A percentile compares a stretch with the other conserved stretches of the same genome.
These are phyloP conservation scores for Podaxis sp. DNA, from an alignment of 768 basidiomycete species.

Conservation along the genomic window DNA sequence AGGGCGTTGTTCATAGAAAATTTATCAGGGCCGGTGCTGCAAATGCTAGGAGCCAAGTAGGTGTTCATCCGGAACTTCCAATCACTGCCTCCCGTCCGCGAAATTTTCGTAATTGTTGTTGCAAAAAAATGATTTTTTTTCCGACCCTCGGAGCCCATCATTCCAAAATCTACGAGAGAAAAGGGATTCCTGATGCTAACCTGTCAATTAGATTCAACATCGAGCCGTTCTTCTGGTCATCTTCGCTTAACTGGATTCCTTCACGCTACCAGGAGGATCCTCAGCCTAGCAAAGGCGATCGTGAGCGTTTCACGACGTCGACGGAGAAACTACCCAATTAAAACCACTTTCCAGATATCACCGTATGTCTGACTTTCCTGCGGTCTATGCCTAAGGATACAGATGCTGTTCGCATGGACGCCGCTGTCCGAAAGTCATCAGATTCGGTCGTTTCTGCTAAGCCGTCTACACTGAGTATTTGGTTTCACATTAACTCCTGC, in stretches of 20 bases:
- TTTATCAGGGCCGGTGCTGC: constrained; percentile 50
- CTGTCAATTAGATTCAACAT: constrained; percentile 43
- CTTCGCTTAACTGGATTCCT: constrained; percentile 67
- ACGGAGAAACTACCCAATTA: neutral
- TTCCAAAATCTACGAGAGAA: neutral
- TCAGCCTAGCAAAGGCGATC: constrained; percentile 43
- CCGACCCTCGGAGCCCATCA: constrained; percentile 38
- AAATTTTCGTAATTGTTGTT: too few relatives aligned
- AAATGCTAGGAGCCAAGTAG: constrained; percentile 62
- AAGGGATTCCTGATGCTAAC: neutral
- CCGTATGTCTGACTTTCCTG: constrained; percentile 55
- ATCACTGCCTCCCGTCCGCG: neutral
- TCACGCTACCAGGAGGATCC: constrained; percentile 59
- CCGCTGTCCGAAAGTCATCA: constrained; percentile 12
- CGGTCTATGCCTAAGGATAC: constrained; percentile 36
- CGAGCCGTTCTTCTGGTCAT: constrained; percentile 70
- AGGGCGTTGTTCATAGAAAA: constrained; percentile 54
- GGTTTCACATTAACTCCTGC: neutral
- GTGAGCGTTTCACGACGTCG: constrained; percentile 33
- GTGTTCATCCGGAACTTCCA: constrained; percentile 38
- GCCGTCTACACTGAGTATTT: constrained; percentile 16
- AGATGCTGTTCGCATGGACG: constrained; percentile 18
- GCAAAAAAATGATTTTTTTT: constrained; percentile 27
- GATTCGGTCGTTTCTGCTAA: constrained; percentile 18
- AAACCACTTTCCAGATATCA: constrained; percentile 45